Conservation (phyloP, 129 eudicot genomes). For the Tanacetum coccineum region DNA sequence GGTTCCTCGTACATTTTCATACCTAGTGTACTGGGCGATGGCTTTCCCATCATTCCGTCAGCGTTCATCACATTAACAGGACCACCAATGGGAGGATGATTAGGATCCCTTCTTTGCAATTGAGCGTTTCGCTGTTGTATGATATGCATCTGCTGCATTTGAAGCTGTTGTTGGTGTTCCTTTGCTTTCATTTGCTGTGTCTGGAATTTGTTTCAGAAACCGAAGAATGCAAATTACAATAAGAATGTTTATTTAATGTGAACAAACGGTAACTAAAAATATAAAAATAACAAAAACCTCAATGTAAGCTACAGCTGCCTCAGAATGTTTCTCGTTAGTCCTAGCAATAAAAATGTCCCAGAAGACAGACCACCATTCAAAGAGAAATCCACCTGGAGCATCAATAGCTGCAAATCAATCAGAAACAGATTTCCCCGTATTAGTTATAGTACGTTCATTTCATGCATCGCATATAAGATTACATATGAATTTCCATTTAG, state of each 20-base stretch:
- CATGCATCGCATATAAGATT: constrained; percentile 9
- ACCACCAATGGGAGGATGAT: constrained; percentile 79
- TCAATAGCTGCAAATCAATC: constrained; percentile 67
- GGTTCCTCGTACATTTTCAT: constrained; percentile 81
- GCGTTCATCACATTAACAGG: constrained; percentile 58
- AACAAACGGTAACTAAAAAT: not conserved
- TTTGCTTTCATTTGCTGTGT: constrained; percentile 92
- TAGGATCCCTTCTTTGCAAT: constrained; percentile 86
- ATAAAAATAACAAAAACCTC: constrained; percentile 48
- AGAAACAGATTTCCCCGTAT: not conserved
- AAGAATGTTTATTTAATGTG: not conserved
- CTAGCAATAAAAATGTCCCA: constrained; percentile 98
- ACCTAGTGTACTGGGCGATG: constrained; percentile 75
- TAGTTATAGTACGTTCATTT: not conserved
- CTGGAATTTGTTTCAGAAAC: constrained; percentile 32
- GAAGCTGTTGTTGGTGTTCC: constrained; percentile 95
- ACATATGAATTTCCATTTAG: not conserved
- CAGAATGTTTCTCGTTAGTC: constrained; percentile 98
- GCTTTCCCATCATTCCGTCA: constrained; percentile 82
- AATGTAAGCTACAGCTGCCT: constrained; percentile 94
- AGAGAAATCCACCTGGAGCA: constrained; percentile 99
- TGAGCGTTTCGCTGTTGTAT: constrained; percentile 95
- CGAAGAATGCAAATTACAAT: not conserved
- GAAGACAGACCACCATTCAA: constrained; percentile 99
- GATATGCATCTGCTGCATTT: constrained; percentile 92